Conservation (phyloP, 768 basidiomycete species). For the Trametes cinnabarina region DNA sequence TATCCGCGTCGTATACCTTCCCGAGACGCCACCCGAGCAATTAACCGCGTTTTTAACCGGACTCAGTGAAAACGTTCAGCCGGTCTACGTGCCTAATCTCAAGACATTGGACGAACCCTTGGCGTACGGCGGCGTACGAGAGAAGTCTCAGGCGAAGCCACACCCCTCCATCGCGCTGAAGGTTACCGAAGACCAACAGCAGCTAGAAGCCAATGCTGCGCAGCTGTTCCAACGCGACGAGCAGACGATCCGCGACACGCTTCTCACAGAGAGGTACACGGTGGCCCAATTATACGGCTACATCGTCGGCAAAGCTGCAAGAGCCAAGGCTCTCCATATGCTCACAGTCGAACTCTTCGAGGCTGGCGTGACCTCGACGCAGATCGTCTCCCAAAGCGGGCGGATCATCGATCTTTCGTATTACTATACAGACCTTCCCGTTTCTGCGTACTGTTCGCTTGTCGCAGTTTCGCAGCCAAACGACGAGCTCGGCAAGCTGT, state of each 20-base stretch:
- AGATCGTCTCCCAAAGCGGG: conserved; percentile 51
- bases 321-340: conserved; percentile 65
- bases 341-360: conserved; percentile 50
- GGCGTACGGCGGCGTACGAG: conserved; percentile 49
- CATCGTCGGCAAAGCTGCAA: conserved; percentile 61
- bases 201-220: conserved; percentile 27
- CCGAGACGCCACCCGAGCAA: conserved; percentile 50
- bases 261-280: conserved; percentile 69
- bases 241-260: conserved; percentile 52
- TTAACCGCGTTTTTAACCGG: conserved; percentile 59
- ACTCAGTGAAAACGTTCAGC: conserved; percentile 39
- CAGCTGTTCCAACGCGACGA: conserved; percentile 56
- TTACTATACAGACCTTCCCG: conserved; percentile 61
- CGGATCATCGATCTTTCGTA: conserved; percentile 60
- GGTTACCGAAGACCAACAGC: not conserved
- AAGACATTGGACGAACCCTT: conserved; percentile 54
- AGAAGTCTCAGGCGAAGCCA: conserved; percentile 1
- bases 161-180: conserved; percentile 7
- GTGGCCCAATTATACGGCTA: conserved; percentile 76
- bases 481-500: conserved; percentile 53
- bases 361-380: conserved; percentile 33
- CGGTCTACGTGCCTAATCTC: conserved; percentile 32
- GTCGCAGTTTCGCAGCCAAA: conserved; percentile 56
- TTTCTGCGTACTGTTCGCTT: conserved; percentile 63
- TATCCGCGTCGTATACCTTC: conserved; percentile 64